Conservation (phyloP, 768 basidiomycete species). For the Russula sp. region DNA sequence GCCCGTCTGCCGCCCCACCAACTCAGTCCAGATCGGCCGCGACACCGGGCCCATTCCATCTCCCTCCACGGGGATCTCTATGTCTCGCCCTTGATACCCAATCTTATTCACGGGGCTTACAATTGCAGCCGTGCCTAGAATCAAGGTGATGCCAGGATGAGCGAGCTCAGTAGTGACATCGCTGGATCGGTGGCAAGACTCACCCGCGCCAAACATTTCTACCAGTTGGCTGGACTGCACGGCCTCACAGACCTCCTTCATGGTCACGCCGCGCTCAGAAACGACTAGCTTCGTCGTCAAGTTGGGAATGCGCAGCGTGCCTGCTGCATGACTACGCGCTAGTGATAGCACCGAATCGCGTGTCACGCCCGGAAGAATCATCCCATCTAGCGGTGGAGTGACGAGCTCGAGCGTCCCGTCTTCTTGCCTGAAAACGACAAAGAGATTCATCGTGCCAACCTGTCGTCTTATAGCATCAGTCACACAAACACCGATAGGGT, state of each 20-base stretch:
- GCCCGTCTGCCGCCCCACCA: constrained; percentile 38
- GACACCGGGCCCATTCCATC: constrained; percentile 37
- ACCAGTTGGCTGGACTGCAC: constrained; percentile 26
- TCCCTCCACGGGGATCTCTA: constrained; percentile 34
- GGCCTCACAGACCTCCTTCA: constrained; percentile 29
- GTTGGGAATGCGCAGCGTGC: constrained; percentile 23
- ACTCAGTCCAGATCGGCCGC: constrained; percentile 31
- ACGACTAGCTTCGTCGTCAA: constrained; percentile 25
- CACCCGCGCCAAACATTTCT: constrained; percentile 30
- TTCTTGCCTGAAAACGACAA: constrained; percentile 52
- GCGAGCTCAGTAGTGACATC: not conserved
- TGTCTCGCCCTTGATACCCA: constrained; percentile 37
- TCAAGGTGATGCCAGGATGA: not conserved
- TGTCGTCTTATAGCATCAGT: constrained; percentile 35
- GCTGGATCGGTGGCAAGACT: not conserved
- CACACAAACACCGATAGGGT: constrained; percentile 23
- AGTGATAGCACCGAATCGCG: constrained; percentile 34
- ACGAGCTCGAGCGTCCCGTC: constrained; percentile 38
- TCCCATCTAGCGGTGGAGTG: constrained; percentile 27
- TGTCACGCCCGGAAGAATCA: constrained; percentile 39
- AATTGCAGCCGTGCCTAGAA: constrained; percentile 36
- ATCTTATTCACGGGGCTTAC: constrained; percentile 32
- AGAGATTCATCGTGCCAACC: constrained; percentile 78
- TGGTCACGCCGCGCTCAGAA: constrained; percentile 28
- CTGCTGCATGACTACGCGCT: constrained; percentile 31